Base-by-base conservation (phyloP, 2,329 filamentous ascomycete genomes). In the Phyllosticta capitalensis region DNA sequence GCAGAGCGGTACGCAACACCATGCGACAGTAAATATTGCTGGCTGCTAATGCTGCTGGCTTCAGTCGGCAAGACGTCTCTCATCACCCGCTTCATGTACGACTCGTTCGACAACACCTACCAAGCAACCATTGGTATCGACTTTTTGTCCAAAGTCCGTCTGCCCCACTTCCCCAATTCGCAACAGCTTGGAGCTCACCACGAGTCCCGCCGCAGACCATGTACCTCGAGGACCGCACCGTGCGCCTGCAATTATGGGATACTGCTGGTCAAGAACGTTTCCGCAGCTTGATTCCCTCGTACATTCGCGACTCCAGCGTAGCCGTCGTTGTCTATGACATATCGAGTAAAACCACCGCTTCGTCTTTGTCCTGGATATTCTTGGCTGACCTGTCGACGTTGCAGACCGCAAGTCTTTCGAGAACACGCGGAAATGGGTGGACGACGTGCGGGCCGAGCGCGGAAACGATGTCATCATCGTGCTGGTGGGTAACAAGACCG, bases 21-120 rank as follows among this genome's bases (percentile, higher is more conserved):
- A 45, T n/a, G 38, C 38, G 38, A n/a, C 12, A 17, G 3, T 14
- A 45, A 45, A n/a, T 7, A n/a, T n/a, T 45, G 17, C 17, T n/a
- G 56, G 59, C 66, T 71, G 56, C 69, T 64, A 56, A 52, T 48
- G 55, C 30, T 21, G 55, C 22, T 52, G 48, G 20, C 54, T 64
- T 63, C 74, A 97, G 94, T 99, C 69, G 94, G 94, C 73, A 99
- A 99, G 80, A 99, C 94, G 30, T 99, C 94, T 63, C 79, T 99
- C 68, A 99, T 99, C 74, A 99, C 94, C 66, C 87, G 94, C 65
- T 99, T 99, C 81, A 99, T 99, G 94, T 99, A 99, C 82, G 94
- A 99, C 77, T 97, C 94, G 54, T 99, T 99, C 81, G 94, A 99
- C 81, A 96, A 95, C 78, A 97, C 92, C 82, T 99, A 99, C 79